Evolutionary conservation across 2,329 filamentous ascomycete genomes (phyloP), one percentile per base, ranked within the genome.

Genomic region (Paracoccidioides brasiliensis): DNA sequence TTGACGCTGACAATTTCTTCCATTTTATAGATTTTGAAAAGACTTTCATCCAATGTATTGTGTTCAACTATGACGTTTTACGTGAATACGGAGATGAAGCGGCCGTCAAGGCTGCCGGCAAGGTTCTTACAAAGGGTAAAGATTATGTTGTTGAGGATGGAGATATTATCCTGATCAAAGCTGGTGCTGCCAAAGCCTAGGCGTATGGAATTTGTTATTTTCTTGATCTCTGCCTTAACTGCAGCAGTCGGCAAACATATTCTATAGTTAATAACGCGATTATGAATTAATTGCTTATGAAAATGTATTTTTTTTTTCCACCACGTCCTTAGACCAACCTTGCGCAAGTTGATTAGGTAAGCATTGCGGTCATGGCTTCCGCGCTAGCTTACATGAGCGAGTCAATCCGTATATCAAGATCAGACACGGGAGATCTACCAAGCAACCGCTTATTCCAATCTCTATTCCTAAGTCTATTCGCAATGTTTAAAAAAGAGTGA

Each of bases 121-220:
- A 98, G 79, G 73, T 98, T 62, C 88, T 95, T 85, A 97, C 91
- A 57, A 98, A 98, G 80, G 93, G 93, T 69, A 97, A 97, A 78
- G 91, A 97, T 53, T 97, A 98, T 71, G 81, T 74, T 52, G 72
- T 76, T 35, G 70, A 75, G 64, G 76, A 77, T 61, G 75, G 75
- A 52, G 75, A 85, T 68, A 81, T 85, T 64, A 70, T 96, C 63
- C 81, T 95, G 65, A 90, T 96, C 80, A 96, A 96, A 80, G 71
- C 70, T 63, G 74, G 73, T 68, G 76, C 72, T 64, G 72, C 76
- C 56, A 78, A 75, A 67, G 64, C 63, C 60, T 76, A 71, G 61
- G 14, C 28, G 7, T 30, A 38, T 50, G n/a, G 12, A 9, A 50
- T 38, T 3, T 28, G 22, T 22, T 22, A 22, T 41, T 4, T 22